phyloP scores from a whole-genome alignment of 306 rosid genomes.

The Urtica urens region DNA sequence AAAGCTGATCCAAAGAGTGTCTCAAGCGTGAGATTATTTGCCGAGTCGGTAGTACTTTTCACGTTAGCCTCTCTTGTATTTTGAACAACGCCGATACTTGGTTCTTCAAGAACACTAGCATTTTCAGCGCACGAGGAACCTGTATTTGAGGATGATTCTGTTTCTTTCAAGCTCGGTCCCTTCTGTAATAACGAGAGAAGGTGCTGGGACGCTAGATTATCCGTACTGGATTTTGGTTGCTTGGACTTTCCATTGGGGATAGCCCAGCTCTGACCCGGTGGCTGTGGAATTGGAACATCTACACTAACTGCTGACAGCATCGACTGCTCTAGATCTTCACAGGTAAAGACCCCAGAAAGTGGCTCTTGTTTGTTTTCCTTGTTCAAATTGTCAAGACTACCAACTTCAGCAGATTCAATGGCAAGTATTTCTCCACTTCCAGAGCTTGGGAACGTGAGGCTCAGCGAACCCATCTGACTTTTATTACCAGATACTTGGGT shows the following conservation, averaged over 20 bases:
- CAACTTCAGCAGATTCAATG: conserved; percentile 26
- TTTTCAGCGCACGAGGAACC: conserved; percentile 24
- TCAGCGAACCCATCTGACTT: conserved; percentile 25
- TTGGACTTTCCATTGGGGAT: conserved; percentile 36
- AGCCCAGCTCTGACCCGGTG: conserved; percentile 25
- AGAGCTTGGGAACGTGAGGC: conserved; percentile 31
- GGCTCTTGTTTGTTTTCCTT: conserved; percentile 43
- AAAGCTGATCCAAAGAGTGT: conserved; percentile 91
- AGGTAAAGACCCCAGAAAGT: conserved; percentile 66
- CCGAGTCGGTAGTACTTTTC: conserved; percentile 35
- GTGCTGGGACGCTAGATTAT: conserved; percentile 69
- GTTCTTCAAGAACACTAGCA: conserved; percentile 27
- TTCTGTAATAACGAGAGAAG: conserved; percentile 78
- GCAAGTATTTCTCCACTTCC: conserved; percentile 29
- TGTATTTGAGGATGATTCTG: conserved; percentile 24
- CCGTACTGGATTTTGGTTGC: conserved; percentile 35
- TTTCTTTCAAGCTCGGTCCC: conserved; percentile 39
- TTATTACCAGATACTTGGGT: conserved; percentile 27
- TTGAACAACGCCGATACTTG: conserved; percentile 22
- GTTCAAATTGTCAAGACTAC: conserved; percentile 32
- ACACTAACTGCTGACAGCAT: conserved; percentile 61
- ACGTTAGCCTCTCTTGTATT: conserved; percentile 38
- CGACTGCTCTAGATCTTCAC: conserved; percentile 91
- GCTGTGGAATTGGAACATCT: conserved; percentile 29
- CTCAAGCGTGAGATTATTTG: conserved; percentile 63